A percentile compares a stretch with the other conserved stretches of the same genome.
These are phyloP conservation scores for Colletotrichum limetticola DNA, from an alignment of 2,329 filamentous ascomycete species.

Conservation along the genomic window DNA sequence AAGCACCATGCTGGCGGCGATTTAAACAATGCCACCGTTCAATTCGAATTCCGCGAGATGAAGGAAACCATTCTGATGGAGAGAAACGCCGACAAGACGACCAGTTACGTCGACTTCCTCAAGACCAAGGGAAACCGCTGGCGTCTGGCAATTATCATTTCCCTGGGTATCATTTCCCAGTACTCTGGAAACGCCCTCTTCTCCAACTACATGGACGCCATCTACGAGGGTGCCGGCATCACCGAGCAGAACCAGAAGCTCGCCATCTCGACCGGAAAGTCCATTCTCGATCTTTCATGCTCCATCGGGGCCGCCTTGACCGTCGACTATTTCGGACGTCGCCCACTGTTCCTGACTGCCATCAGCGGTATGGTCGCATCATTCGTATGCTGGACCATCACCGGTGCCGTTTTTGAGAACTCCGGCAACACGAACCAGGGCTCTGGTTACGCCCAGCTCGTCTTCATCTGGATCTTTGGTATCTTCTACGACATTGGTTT, in stretches of 20 bases:
- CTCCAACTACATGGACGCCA: constrained; percentile 72
- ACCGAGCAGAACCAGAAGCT: constrained; percentile 66
- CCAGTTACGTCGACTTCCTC: constrained; percentile 70
- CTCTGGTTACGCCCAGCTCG: constrained; percentile 64
- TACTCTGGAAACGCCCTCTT: constrained; percentile 76
- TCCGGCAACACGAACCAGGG: constrained; percentile 52
- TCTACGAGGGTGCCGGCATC: constrained; percentile 72
- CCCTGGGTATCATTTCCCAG: constrained; percentile 74
- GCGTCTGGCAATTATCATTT: constrained; percentile 70
- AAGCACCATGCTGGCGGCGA: constrained; percentile 74
- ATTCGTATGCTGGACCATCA: constrained; percentile 62
- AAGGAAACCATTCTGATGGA: constrained; percentile 71
- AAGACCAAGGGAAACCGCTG: constrained; percentile 72
- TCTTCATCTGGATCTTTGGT: constrained; percentile 69
- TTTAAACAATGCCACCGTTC: constrained; percentile 67
- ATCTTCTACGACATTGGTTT: constrained; percentile 71
- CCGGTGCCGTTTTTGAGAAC: constrained; percentile 63
- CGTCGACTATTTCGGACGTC: constrained; percentile 62
- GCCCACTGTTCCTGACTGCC: constrained; percentile 63
- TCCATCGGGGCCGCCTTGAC: constrained; percentile 63
- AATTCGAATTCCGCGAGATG: constrained; percentile 75
- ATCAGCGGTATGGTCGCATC: constrained; percentile 59
- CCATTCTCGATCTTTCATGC: constrained; percentile 67
- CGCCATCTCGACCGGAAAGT: constrained; percentile 66
- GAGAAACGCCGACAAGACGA: constrained; percentile 56